Percentiles rank a stretch among this genome's conserved stretches.
Evolutionary conservation across 345 rosid species (phyloP).

Genomic region (Murraya koenigii): DNA sequence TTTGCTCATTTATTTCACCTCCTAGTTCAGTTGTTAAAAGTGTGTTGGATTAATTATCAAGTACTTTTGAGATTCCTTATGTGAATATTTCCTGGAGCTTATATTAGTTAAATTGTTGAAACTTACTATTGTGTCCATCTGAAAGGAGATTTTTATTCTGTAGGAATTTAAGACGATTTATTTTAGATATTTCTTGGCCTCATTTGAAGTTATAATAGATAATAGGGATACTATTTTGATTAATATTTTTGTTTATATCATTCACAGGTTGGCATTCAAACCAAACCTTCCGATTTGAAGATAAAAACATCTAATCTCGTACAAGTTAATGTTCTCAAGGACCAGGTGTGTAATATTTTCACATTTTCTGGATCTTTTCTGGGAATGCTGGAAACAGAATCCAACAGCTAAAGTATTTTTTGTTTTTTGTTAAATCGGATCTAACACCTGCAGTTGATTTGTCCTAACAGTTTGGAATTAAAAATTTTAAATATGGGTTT

Average conservation of each 20-base stretch:
- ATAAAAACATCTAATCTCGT: slow-evolving; percentile 76
- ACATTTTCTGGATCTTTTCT: slow-evolving; percentile 1
- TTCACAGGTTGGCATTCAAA: slow-evolving; percentile 78
- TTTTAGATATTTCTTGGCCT: background rate
- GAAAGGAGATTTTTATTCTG: background rate
- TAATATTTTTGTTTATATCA: slow-evolving; percentile 4
- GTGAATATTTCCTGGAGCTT: background rate
- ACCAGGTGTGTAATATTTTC: slow-evolving; percentile 54
- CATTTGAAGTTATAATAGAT: background rate
- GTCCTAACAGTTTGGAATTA: background rate
- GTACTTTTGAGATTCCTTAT: background rate
- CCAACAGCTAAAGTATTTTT: background rate
- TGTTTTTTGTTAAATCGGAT: too few relatives aligned
- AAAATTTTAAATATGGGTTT: background rate
- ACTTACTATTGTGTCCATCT: background rate
- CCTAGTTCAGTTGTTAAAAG: background rate
- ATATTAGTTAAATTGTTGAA: slow-evolving; percentile 8
- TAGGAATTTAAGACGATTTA: background rate
- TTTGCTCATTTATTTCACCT: background rate
- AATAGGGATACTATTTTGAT: background rate
- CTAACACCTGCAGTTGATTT: background rate
- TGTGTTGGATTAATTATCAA: background rate
- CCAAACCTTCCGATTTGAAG: slow-evolving; percentile 73
- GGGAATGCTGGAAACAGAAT: slow-evolving; percentile 1
- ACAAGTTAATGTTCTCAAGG: slow-evolving; percentile 64